Base-by-base conservation (phyloP, 306 rosid genomes). In the Inga leiocalycina region DNA sequence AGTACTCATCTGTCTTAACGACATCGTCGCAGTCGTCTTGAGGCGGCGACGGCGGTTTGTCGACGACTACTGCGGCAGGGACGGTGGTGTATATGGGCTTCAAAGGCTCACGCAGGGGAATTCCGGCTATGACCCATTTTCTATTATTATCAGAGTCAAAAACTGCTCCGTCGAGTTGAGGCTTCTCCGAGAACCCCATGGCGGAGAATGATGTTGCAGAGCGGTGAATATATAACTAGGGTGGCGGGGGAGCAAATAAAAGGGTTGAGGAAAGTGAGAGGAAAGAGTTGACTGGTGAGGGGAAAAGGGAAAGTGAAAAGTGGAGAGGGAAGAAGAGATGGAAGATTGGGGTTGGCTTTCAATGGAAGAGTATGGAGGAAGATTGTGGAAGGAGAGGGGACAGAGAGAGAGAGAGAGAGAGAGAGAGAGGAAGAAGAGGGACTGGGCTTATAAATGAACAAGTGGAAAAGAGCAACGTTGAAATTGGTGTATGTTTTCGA, bases 91-190 rank as follows among this genome's bases (percentile, higher is more conserved):
- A 87, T 73, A 95, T 83, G 1, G 93, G 93, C 89, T 91, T 86
- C 70, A 95, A 82, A 14, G 97, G 97, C 16, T 89, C 71, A 35
- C 92, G 89, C 27, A 86, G 75, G 10, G 89, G 75, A 46, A 92
- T 91, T 81, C 93, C 98, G 43, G 92, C 88, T 32, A 94, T 84
- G 57, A 85, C 91, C 97, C 98, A 90, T 81, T 91, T 93, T 79
- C 85, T 84, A 27, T 76, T 84, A 32, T 76, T 65, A 19, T 89
- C 94, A 32, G 91, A 66, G 22, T 89, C 94, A 32, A 88, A 77
- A 34, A 79, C 84, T 79, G 77, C 67, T 79, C 78, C 74, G 22
- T 84, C 93, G 48, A 80, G 82, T 48, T 84, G 88, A 52, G 80
- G 59, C 41, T 91, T 87, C 87, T 88, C 90, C 0, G 95, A 83